Base-by-base conservation (phyloP, 331 rosid species). In the Quercus tomentella region DNA sequence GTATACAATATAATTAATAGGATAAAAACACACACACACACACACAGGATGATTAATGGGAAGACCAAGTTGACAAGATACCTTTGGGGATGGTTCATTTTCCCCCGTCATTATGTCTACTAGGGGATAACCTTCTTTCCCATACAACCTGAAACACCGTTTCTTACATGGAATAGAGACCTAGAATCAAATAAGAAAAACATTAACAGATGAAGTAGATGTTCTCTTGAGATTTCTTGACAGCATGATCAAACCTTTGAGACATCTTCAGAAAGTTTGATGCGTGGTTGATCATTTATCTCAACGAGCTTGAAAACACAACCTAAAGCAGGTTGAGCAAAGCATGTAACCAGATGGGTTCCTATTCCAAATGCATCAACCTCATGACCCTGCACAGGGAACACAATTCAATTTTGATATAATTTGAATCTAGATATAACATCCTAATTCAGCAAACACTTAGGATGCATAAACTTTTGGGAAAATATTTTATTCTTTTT, bases 221-320 rank as follows among this genome's bases (percentile, higher is more conserved):
- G 62, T 68, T 28, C 72, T 28, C 35, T 17, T 57, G 70, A 81
- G 75, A 81, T 84, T 77, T 67, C 63, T 60, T 66, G 57, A 82
- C 37, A 73, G 79, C 51, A 73, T 41, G 66, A 67, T 80, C 87
- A 72, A 85, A 96, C 99, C 99, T 96, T 96, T 8, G 99, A 88
- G 69, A 96, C 97, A 84, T 96, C 99, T 86, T 96, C 98, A 82
- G 99, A 96, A 83, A 96, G 99, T 83, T 96, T 96, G 70, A 96
- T 96, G 57, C 99, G 94, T 55, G 99, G 99, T 80, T 93, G 98
- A 82, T 84, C 83, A 80, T 96, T 96, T 81, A 96, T 96, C 82
- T 96, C 98, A 82, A 96, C 99, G 76, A 96, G 92, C 93, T 96
- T 96, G 93, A 96, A 96, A 76, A 96, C 99, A 79, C 95, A 94